Conservation (phyloP, 768 basidiomycete species). For the Lactifluus volemus region DNA sequence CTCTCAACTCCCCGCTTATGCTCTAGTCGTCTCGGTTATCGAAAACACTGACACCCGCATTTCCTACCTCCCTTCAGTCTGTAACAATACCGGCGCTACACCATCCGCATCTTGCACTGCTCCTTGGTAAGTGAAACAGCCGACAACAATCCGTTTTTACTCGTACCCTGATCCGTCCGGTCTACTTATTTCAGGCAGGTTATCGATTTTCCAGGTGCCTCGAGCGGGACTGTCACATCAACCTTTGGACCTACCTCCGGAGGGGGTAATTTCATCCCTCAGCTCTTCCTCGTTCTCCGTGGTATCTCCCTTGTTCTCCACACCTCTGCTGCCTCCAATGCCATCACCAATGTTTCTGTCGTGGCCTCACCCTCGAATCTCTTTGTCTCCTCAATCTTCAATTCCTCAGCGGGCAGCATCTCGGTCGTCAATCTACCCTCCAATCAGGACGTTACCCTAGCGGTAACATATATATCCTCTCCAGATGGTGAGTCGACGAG, state of each 20-base stretch:
- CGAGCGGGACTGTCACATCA: conserved; percentile 19
- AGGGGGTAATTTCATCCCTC: conserved; percentile 12
- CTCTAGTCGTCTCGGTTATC: conserved; percentile 4
- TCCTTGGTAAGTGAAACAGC: conserved; percentile 8
- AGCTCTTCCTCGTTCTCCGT: conserved; percentile 20
- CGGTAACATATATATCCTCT: conserved; percentile 15
- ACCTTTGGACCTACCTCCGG: conserved; percentile 15
- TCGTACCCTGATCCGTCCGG: background rate
- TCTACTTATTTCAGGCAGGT: conserved; percentile 13
- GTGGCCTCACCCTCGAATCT: conserved; percentile 18
- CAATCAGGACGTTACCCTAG: conserved; percentile 16
- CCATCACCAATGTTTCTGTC: conserved; percentile 20
- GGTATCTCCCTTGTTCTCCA: conserved; percentile 17
- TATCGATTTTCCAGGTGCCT: conserved; percentile 9
- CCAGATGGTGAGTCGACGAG: conserved; percentile 9
- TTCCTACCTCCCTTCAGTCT: conserved; percentile 18
- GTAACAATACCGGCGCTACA: background rate
- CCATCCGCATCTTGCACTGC: conserved; percentile 1
- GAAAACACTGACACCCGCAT: conserved; percentile 18
- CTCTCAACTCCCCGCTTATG: background rate
- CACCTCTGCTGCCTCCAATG: conserved; percentile 19
- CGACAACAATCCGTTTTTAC: background rate
- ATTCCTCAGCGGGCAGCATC: conserved; percentile 15
- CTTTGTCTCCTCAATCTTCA: conserved; percentile 10
- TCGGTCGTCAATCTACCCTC: conserved; percentile 17